Evolutionary conservation across 1,284 basidiomycete genomes (phyloP).

Genomic region (Naganishia albida): DNA sequence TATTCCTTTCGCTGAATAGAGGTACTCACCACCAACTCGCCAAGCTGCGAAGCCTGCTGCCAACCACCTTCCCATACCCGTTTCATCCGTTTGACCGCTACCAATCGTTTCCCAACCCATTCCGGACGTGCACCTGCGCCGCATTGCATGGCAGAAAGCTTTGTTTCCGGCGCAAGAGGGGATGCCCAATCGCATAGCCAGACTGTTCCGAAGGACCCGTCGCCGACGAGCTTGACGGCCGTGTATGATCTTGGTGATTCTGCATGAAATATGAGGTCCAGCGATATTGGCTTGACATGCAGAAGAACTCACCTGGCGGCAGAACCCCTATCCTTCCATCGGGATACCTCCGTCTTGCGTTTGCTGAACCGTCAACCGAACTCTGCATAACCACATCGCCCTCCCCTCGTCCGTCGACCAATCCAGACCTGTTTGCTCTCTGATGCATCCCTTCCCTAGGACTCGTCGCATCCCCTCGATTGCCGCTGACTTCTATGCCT

Average conservation of each 20-base stretch:
- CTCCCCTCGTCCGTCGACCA: slow-evolving; percentile 22
- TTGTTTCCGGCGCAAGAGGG: slow-evolving; percentile 81
- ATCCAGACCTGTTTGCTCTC: neutral
- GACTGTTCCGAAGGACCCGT: slow-evolving; percentile 96
- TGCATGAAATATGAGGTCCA: neutral
- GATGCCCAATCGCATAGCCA: slow-evolving; percentile 99
- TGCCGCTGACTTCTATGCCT: slow-evolving; percentile 20
- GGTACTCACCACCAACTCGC: slow-evolving; percentile 83
- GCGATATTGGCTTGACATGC: neutral
- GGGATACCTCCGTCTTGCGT: slow-evolving; percentile 14
- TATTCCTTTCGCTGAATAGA: neutral
- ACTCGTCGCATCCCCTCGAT: neutral
- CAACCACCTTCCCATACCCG: slow-evolving; percentile 95
- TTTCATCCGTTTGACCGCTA: slow-evolving; percentile 98
- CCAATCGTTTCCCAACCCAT: slow-evolving; percentile 90
- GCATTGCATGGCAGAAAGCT: slow-evolving; percentile 87
- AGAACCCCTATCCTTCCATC: slow-evolving; percentile 33
- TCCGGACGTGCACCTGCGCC: slow-evolving; percentile 76
- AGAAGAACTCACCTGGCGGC: slow-evolving; percentile 28
- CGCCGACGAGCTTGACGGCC: slow-evolving; percentile 82
- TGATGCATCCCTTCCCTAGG: neutral
- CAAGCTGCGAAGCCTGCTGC: slow-evolving; percentile 92
- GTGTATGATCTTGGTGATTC: slow-evolving; percentile 55
- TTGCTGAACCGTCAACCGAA: slow-evolving; percentile 3
- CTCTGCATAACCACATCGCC: slow-evolving; percentile 23